Base-by-base conservation (phyloP, 441 rosid genomes). In the Theobroma grandiflorum region DNA sequence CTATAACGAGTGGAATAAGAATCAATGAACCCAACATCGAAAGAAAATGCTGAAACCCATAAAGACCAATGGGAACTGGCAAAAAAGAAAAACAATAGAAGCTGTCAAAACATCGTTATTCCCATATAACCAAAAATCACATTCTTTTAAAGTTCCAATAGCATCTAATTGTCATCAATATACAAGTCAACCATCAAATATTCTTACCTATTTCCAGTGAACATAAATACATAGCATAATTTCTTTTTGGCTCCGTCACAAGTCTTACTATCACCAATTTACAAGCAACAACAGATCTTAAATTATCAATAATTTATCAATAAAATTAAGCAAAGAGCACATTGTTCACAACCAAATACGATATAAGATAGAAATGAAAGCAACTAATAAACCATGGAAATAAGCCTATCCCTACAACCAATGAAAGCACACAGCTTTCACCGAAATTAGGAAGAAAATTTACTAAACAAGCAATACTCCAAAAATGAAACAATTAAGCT, bases 31-130 rank as follows among this genome's bases (percentile, higher is more conserved):
- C 99, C 87, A 91, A 83, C 86, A 95, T 88, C 0, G 99, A 97
- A 76, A 97, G 94, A 79, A 88, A 95, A 85, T 97, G 99, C 87
- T 97, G 98, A 86, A 97, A 87, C 57, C 98, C 99, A 81, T 93
- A 95, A 69, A 97, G 89, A 72, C 98, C 95, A 86, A 97, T 94
- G 57, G 99, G 95, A 85, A 95, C 98, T 95, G 97, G 67, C 74
- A 84, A 72, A 84, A 63, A 47, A 65, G 8, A 18, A 16, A 70
- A 77, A 84, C 78, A 80, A 18, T 6, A 26, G 77, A 38, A 38
- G 40, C 52, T 70, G 26, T 57, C 42, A 86, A 31, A 82, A 71
- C 37, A 74, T 38, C 75, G 15, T 58, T 80, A 74, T 61, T 57
- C 59, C 72, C 78, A 69, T 76, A 70, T 57, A 43, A 76, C 31